Conservation (phyloP, 495 filamentous ascomycete species). For the Margaritispora aquatica region DNA sequence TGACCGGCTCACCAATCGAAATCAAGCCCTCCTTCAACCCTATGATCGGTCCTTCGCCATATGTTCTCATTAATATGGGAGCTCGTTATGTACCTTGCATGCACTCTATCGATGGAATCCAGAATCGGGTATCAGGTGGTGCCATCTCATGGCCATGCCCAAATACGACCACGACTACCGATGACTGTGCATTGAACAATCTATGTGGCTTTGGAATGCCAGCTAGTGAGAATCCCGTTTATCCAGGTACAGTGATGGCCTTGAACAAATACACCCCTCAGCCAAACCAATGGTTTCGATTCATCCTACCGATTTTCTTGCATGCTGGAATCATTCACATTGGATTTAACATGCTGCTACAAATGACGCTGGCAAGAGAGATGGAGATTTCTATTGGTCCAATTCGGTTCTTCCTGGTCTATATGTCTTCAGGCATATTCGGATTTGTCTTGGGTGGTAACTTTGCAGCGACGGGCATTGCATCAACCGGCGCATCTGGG, state of each 20-base stretch:
- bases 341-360: slow-evolving; percentile 87
- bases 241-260: slow-evolving; percentile 44
- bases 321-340: slow-evolving; percentile 94
- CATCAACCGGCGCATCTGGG: slow-evolving; percentile 85
- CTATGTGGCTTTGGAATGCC: slow-evolving; percentile 66
- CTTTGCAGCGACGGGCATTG: slow-evolving; percentile 71
- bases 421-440: slow-evolving; percentile 87
- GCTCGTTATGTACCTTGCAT: slow-evolving; percentile 91
- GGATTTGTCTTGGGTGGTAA: slow-evolving; percentile 95
- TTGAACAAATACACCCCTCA: slow-evolving; percentile 38
- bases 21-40: slow-evolving; percentile 85
- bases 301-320: slow-evolving; percentile 92
- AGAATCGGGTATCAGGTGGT: slow-evolving; percentile 40
- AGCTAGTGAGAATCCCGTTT: slow-evolving; percentile 41
- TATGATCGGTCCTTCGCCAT: slow-evolving; percentile 91
- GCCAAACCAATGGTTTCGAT: slow-evolving; percentile 94
- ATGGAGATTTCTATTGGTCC: slow-evolving; percentile 86
- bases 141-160: slow-evolving; percentile 66
- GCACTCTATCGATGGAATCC: slow-evolving; percentile 67
- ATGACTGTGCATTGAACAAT: slow-evolving; percentile 63
- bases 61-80: slow-evolving; percentile 93
- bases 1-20: slow-evolving; percentile 74
- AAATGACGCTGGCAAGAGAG: slow-evolving; percentile 78
- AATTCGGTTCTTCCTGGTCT: slow-evolving; percentile 80
- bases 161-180: slow-evolving; percentile 54